Percentiles rank a stretch among this genome's conserved stretches.
Conservation (phyloP, 1,284 basidiomycete genomes). For the Leccinum huronense region DNA sequence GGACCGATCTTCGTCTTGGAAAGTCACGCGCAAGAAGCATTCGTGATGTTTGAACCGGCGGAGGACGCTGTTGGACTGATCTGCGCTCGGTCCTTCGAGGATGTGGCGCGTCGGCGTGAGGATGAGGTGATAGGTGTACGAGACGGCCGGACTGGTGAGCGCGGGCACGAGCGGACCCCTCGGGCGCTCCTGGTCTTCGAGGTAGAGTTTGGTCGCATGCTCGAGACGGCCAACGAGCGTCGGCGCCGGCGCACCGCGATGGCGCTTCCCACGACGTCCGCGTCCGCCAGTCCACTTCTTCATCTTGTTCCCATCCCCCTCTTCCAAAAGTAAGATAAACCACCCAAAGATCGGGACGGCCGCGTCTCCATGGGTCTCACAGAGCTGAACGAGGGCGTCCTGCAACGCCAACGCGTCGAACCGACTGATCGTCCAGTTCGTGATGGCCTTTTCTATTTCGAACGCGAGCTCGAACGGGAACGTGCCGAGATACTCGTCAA, state of each 20-base stretch:
- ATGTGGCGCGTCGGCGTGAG: conserved; percentile 53
- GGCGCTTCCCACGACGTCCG: neutral
- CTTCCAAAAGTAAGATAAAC: conserved; percentile 30
- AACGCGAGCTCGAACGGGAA: conserved; percentile 41
- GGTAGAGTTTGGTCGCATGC: conserved; percentile 27
- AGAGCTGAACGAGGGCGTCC: conserved; percentile 24
- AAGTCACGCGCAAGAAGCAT: conserved; percentile 62
- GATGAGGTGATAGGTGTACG: conserved; percentile 42
- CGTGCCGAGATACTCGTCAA: conserved; percentile 26
- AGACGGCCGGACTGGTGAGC: conserved; percentile 24
- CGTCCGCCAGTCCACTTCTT: neutral
- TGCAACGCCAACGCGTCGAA: conserved; percentile 26
- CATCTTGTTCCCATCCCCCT: conserved; percentile 4
- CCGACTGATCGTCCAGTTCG: conserved; percentile 29
- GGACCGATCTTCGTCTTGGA: conserved; percentile 58
- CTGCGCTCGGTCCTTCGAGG: conserved; percentile 54
- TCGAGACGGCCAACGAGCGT: conserved; percentile 24
- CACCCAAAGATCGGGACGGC: conserved; percentile 34
- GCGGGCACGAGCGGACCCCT: conserved; percentile 25
- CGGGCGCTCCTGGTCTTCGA: conserved; percentile 28
- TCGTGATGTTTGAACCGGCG: conserved; percentile 48
- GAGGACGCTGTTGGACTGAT: conserved; percentile 62
- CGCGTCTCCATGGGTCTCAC: conserved; percentile 12
- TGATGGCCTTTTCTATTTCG: conserved; percentile 40
- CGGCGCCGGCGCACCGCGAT: neutral